Percentiles rank a stretch among this genome's conserved stretches.
Conservation (phyloP, 192 early-diverging fungal genomes). For the Coemansia sp. region DNA sequence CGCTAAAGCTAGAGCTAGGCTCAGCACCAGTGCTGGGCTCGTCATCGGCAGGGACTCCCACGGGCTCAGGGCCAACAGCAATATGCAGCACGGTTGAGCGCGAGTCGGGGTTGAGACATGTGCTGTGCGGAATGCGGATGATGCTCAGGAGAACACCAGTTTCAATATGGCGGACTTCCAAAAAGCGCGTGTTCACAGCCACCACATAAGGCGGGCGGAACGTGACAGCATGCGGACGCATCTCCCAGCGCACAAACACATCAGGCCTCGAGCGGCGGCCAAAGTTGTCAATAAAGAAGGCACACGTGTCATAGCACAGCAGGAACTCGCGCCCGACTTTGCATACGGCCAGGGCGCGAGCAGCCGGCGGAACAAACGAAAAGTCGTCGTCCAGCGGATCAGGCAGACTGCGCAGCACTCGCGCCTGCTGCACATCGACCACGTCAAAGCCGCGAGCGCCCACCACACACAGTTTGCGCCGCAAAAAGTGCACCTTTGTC, state of each 20-base stretch:
- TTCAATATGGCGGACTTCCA: slow-evolving; percentile 83
- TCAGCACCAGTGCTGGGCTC: not conserved
- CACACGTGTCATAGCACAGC: slow-evolving; percentile 90
- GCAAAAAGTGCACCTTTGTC: slow-evolving; percentile 76
- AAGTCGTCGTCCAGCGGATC: slow-evolving; percentile 52
- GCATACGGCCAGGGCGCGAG: slow-evolving; percentile 39
- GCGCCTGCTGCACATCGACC: slow-evolving; percentile 65
- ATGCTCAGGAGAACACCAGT: slow-evolving; percentile 63
- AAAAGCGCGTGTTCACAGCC: slow-evolving; percentile 83
- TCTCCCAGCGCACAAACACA: slow-evolving; percentile 85
- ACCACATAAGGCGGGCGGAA: slow-evolving; percentile 80
- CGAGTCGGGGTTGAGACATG: slow-evolving; percentile 50
- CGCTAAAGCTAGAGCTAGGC: not conserved
- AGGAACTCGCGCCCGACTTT: slow-evolving; percentile 70
- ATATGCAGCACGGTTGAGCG: slow-evolving; percentile 36
- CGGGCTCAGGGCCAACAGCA: slow-evolving; percentile 31
- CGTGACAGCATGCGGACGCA: slow-evolving; percentile 73
- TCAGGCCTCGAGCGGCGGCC: slow-evolving; percentile 71
- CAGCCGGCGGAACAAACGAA: slow-evolving; percentile 38
- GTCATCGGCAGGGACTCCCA: slow-evolving; percentile 21
- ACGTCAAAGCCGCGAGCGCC: slow-evolving; percentile 91
- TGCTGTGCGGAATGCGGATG: slow-evolving; percentile 28
- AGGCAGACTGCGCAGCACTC: slow-evolving; percentile 34
- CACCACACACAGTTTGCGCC: slow-evolving; percentile 83
- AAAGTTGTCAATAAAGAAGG: slow-evolving; percentile 88